Conservation (phyloP, 306 rosid species). For the Pyrus betulifolia region DNA sequence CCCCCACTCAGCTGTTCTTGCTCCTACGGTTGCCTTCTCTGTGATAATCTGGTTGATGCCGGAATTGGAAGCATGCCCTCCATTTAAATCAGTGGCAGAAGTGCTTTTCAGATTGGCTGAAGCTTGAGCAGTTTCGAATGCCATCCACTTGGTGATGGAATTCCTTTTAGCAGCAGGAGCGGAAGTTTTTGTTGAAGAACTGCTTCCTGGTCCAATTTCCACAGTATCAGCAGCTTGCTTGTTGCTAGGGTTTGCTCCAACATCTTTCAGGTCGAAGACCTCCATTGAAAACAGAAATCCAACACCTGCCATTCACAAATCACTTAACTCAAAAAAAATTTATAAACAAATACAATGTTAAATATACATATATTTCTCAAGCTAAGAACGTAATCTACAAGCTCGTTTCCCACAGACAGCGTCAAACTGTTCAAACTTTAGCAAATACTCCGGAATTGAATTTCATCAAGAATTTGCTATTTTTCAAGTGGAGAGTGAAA, state of each 20-base stretch:
- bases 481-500: background rate
- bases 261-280: slow-evolving; percentile 14
- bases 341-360: background rate
- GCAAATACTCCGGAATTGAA: background rate
- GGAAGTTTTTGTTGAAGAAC: slow-evolving; percentile 3
- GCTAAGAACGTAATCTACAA: too few relatives aligned
- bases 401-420: too few relatives aligned
- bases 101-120: background rate
- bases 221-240: background rate
- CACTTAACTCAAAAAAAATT: background rate
- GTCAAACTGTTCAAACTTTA: background rate
- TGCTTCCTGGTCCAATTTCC: slow-evolving; percentile 4
- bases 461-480: background rate
- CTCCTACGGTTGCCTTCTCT: slow-evolving; percentile 45
- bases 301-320: background rate
- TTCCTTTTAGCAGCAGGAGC: slow-evolving; percentile 14
- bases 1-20: slow-evolving; percentile 83
- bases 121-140: slow-evolving; percentile 36
- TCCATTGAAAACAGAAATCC: background rate
- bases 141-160: slow-evolving; percentile 70
- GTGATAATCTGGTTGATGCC: slow-evolving; percentile 17
- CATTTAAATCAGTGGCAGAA: background rate
- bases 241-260: background rate
- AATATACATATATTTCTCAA: background rate
- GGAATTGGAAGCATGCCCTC: background rate